Conservation (phyloP, 225 moss, liverwort and hornwort species). For the Pseudisothecium myosuroides region DNA sequence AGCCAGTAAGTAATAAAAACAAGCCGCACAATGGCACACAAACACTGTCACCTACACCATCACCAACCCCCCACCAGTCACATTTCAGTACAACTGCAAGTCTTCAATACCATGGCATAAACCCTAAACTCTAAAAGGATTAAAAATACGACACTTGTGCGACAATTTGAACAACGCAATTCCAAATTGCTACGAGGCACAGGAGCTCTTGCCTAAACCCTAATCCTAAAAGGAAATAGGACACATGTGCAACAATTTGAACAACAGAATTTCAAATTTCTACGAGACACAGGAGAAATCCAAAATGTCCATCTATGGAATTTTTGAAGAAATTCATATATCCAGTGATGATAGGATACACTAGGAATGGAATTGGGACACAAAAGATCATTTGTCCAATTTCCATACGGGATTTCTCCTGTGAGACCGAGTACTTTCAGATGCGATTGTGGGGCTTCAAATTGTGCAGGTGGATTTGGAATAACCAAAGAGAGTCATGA, state of each 20-base stretch:
- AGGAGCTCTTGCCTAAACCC: background rate
- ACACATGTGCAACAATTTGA: background rate
- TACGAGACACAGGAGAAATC: background rate
- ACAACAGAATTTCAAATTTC: background rate
- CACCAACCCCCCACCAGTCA: background rate
- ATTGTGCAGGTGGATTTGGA: background rate
- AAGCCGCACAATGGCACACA: conserved; percentile 78
- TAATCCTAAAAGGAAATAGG: background rate
- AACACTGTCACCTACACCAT: conserved; percentile 68
- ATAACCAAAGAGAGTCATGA: background rate
- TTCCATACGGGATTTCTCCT: background rate
- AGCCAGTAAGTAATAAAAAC: conserved; percentile 69
- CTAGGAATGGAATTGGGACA: background rate
- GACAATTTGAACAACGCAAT: background rate
- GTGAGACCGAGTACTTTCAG: background rate
- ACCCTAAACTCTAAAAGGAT: background rate
- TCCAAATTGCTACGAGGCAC: background rate
- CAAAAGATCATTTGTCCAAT: background rate
- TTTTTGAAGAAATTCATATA: background rate
- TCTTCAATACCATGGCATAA: background rate
- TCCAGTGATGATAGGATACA: background rate
- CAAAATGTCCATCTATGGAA: background rate
- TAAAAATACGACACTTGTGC: background rate
- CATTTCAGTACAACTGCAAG: background rate
- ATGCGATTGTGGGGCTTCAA: background rate